phyloP scores from a whole-genome alignment of 805 yeast species.

The Suhomyces vadensis region DNA sequence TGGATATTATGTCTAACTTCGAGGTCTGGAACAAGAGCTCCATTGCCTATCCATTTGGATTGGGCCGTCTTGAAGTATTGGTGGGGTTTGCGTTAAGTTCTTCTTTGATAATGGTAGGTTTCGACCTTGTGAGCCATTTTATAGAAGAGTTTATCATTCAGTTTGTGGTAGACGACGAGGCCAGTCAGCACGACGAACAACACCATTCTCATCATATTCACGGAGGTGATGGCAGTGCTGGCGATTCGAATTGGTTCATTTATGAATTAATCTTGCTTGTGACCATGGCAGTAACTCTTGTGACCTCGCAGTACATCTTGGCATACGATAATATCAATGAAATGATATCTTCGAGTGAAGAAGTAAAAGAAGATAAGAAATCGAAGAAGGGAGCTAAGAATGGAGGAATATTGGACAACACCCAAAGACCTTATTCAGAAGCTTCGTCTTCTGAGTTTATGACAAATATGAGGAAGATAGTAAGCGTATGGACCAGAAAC shows the following conservation, averaged over 20 bases:
- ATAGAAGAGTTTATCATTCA: conserved; percentile 67
- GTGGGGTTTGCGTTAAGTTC: conserved; percentile 86
- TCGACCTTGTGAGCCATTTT: conserved; percentile 85
- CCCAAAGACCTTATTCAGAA: neutral
- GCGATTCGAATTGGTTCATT: conserved; percentile 25
- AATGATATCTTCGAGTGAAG: conserved; percentile 29
- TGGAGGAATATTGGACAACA: conserved; percentile 7
- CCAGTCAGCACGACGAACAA: conserved; percentile 18
- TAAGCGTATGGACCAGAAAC: conserved; percentile 26
- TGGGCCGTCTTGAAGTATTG: conserved; percentile 86
- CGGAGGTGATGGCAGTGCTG: conserved; percentile 19
- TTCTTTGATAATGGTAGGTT: conserved; percentile 85
- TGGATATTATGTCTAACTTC: conserved; percentile 83
- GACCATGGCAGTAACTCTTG: conserved; percentile 23
- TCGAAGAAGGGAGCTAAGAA: neutral
- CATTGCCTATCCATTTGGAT: conserved; percentile 85
- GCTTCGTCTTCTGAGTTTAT: neutral
- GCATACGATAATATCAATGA: conserved; percentile 35
- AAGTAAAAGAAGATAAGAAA: conserved; percentile 9
- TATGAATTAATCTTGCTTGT: conserved; percentile 27
- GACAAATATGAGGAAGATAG: conserved; percentile 13
- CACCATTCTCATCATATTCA: conserved; percentile 45
- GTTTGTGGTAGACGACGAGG: conserved; percentile 34
- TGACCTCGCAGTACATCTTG: conserved; percentile 37
- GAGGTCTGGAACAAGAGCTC: conserved; percentile 88